phyloP scores from a whole-genome alignment of 495 filamentous ascomycete genomes.

The Aspergillus kassunensis region DNA sequence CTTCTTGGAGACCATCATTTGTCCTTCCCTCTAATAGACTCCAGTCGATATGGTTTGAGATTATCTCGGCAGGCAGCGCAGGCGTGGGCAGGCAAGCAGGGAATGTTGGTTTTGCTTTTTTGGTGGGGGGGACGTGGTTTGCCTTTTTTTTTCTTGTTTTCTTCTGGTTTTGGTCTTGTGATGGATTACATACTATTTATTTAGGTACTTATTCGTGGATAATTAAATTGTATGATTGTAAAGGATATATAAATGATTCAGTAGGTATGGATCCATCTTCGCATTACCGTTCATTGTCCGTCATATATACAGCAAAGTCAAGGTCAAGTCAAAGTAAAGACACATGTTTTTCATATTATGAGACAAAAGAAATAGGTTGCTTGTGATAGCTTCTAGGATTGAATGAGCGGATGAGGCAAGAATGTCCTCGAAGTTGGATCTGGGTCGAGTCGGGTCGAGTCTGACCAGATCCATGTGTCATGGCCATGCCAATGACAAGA shows the following conservation, averaged over 20 bases:
- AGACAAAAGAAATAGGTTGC: background rate
- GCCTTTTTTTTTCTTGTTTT: background rate
- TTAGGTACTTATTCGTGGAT: no score
- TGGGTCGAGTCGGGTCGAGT: background rate
- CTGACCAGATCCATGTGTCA: background rate
- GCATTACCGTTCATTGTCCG: background rate
- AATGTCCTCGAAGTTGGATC: background rate
- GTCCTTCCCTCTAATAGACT: no score
- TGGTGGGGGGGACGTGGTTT: background rate
- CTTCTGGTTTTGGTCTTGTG: background rate
- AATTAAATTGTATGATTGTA: no score
- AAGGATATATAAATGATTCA: no score
- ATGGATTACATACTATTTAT: no score
- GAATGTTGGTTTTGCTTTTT: background rate
- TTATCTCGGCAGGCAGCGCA: no score
- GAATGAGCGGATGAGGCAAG: background rate
- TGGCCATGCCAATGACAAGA: background rate
- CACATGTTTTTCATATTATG: background rate
- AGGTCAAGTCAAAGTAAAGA: constrained; percentile 4
- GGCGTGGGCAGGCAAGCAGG: no score
- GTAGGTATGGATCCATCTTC: no score
- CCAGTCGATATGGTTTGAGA: no score
- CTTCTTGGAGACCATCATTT: no score
- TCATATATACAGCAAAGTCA: constrained; percentile 20
- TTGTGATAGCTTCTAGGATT: constrained; percentile 1